Evolutionary conservation across 2,329 filamentous ascomycete genomes (phyloP).

Genomic region (Fusarium goolgardi): DNA sequence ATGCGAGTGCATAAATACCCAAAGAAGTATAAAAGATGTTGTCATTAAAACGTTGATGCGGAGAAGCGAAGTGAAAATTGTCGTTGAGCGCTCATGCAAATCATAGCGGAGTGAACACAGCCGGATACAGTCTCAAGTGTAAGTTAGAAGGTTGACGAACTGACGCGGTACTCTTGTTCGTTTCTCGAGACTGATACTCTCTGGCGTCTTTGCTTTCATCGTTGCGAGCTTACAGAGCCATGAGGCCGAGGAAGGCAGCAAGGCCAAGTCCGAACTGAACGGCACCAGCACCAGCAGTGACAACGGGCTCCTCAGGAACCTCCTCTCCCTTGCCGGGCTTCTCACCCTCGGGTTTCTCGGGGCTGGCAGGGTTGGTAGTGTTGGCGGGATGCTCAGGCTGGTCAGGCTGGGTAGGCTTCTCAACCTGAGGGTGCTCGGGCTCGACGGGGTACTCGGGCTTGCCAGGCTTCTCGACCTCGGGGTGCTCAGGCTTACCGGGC

Average conservation of each 20-base stretch:
- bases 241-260: conserved; percentile 43
- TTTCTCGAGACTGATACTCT: neutral
- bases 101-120: conserved; percentile 12
- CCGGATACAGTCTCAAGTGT: neutral
- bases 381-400: neutral
- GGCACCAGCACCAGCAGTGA: conserved; percentile 44
- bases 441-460: conserved; percentile 2
- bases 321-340: conserved; percentile 20
- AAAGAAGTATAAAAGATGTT: conserved; percentile 24
- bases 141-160: conserved; percentile 4
- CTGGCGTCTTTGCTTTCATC: neutral
- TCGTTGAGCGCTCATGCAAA: conserved; percentile 33
- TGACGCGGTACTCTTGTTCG: conserved; percentile 13
- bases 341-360: neutral
- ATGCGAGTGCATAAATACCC: conserved; percentile 29
- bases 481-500: neutral
- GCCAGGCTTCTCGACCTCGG: neutral
- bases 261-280: conserved; percentile 49
- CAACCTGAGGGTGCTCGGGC: neutral
- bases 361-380: neutral
- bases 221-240: conserved; percentile 47
- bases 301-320: conserved; percentile 42
- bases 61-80: conserved; percentile 31
- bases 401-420: neutral
- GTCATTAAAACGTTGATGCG: conserved; percentile 39